Evolutionary conservation across 208 protist species (phyloP).

Genomic region (Leptomonas pyrrhocoris): DNA sequence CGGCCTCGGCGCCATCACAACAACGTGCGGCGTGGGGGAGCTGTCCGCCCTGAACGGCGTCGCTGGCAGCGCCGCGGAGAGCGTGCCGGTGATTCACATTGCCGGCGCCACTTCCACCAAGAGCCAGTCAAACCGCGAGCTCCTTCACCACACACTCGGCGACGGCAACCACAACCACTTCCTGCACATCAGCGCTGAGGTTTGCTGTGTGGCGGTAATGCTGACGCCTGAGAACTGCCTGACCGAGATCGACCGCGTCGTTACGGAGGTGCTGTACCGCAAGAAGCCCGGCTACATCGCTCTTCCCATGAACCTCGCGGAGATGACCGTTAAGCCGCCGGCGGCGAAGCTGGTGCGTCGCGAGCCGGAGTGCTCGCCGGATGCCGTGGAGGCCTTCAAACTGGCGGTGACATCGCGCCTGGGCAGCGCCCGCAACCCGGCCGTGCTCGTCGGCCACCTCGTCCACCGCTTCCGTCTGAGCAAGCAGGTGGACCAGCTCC

Average conservation of each 20-base stretch:
- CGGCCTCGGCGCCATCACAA: constrained; percentile 42
- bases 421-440: constrained; percentile 26
- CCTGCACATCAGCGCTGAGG: constrained; percentile 36
- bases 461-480: constrained; percentile 38
- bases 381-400: constrained; percentile 39
- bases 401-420: constrained; percentile 24
- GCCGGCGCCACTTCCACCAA: constrained; percentile 37
- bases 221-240: constrained; percentile 53
- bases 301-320: constrained; percentile 45
- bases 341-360: constrained; percentile 36
- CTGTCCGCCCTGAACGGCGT: constrained; percentile 53
- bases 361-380: constrained; percentile 25
- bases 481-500: constrained; percentile 36
- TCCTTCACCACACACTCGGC: constrained; percentile 59
- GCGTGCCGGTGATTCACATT: constrained; percentile 59
- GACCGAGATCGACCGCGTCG: constrained; percentile 57
- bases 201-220: constrained; percentile 43
- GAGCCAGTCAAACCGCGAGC: constrained; percentile 28
- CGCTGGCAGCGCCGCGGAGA: constrained; percentile 41
- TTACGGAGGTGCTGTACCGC: constrained; percentile 50
- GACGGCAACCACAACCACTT: constrained; percentile 57
- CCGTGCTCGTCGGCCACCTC: constrained; percentile 48
- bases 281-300: constrained; percentile 61
- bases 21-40: constrained; percentile 63
- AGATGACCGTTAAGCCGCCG: constrained; percentile 39